Percentiles rank a stretch among this genome's conserved stretches.
phyloP scores from a whole-genome alignment of 768 basidiomycete species.

The Mycena leptocephala region DNA sequence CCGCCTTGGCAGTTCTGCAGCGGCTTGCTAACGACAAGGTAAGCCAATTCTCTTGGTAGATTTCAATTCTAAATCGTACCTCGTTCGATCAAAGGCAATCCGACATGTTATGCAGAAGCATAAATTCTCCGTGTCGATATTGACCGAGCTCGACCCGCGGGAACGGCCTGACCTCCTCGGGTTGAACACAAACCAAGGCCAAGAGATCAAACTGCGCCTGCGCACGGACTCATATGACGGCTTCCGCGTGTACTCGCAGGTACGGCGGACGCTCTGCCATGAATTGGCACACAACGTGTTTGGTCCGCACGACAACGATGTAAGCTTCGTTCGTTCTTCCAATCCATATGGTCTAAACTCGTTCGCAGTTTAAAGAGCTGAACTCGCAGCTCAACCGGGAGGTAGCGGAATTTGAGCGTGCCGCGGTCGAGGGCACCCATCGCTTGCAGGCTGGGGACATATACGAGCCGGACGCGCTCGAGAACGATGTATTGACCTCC shows the following conservation, averaged over 20 bases:
- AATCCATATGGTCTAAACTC: background rate
- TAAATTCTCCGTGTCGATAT: conserved; percentile 75
- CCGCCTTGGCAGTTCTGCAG: conserved; percentile 69
- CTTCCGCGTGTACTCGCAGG: conserved; percentile 76
- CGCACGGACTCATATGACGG: conserved; percentile 83
- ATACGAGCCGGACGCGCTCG: conserved; percentile 72
- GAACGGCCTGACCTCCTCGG: conserved; percentile 82
- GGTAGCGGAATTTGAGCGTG: conserved; percentile 77
- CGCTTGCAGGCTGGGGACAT: conserved; percentile 59
- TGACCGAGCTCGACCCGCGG: conserved; percentile 87
- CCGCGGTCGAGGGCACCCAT: conserved; percentile 68
- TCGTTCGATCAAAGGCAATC: conserved; percentile 57
- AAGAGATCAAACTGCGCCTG: conserved; percentile 77
- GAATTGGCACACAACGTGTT: conserved; percentile 85
- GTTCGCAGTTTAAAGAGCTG: conserved; percentile 78
- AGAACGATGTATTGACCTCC: conserved; percentile 64
- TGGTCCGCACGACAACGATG: conserved; percentile 82
- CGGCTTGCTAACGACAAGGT: conserved; percentile 76
- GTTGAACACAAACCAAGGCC: conserved; percentile 75
- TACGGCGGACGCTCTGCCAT: conserved; percentile 82
- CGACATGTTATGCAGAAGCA: conserved; percentile 81
- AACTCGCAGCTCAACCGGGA: conserved; percentile 85
- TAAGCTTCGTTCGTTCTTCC: conserved; percentile 50
- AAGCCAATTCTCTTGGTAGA: background rate
- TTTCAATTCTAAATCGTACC: background rate